phyloP scores from a whole-genome alignment of 306 rosid genomes.

The Lupinus albus region DNA sequence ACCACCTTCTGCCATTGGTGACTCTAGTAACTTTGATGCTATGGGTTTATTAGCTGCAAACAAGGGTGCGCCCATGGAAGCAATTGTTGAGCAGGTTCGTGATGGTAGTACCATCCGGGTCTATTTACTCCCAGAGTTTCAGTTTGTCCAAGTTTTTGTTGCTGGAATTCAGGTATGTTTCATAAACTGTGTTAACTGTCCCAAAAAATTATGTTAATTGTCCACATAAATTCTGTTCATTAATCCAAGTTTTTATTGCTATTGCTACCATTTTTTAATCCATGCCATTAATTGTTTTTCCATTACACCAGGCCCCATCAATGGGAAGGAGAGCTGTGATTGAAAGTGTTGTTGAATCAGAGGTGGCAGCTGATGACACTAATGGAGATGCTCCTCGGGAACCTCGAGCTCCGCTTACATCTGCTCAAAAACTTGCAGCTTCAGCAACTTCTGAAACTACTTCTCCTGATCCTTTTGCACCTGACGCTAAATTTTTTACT shows the following conservation, averaged over 20 bases:
- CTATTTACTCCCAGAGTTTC: constrained; percentile 95
- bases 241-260: not conserved
- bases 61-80: constrained; percentile 86
- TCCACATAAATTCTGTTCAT: too few species aligned
- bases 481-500: constrained; percentile 91
- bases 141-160: constrained; percentile 93
- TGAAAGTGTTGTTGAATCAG: constrained; percentile 64
- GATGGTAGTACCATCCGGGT: constrained; percentile 93
- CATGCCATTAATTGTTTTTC: constrained; percentile 25
- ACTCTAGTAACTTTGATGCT: constrained; percentile 86
- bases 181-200: constrained; percentile 1
- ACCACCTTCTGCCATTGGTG: constrained; percentile 97
- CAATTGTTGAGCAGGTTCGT: constrained; percentile 95
- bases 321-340: constrained; percentile 85
- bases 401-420: constrained; percentile 76
- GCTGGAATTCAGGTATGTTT: constrained; percentile 89
- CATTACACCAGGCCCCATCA: constrained; percentile 69
- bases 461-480: constrained; percentile 79
- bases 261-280: constrained; percentile 7
- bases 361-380: constrained; percentile 53
- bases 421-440: constrained; percentile 93
- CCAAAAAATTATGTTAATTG: too few species aligned
- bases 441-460: constrained; percentile 65
- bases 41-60: constrained; percentile 76
- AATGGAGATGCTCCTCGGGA: constrained; percentile 73